These are phyloP conservation scores for Botrytis fabae DNA, from an alignment of 2,329 filamentous ascomycete genomes.

Conservation along the genomic window DNA sequence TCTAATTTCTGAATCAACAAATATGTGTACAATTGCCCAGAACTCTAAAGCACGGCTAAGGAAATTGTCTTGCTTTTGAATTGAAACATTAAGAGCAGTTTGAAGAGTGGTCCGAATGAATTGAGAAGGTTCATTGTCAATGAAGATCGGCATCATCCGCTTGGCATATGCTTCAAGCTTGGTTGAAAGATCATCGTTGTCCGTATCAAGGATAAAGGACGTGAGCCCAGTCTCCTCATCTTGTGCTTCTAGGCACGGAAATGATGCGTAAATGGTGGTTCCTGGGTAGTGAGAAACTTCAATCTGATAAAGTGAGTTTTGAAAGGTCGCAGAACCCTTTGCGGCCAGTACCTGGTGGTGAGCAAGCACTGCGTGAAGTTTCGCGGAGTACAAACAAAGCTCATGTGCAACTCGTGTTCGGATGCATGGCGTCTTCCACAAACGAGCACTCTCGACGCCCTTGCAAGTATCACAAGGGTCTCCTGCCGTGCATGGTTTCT, in stretches of 20 bases:
- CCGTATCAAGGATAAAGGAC: constrained; percentile 59
- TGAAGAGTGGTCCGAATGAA: constrained; percentile 61
- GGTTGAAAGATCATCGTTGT: constrained; percentile 58
- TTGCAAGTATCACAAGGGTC: constrained; percentile 63
- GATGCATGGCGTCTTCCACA: constrained; percentile 66
- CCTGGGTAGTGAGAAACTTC: constrained; percentile 60
- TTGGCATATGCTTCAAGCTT: constrained; percentile 63
- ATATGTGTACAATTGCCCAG: constrained; percentile 63
- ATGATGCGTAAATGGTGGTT: constrained; percentile 41
- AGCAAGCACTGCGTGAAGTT: constrained; percentile 62
- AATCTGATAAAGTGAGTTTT: constrained; percentile 48
- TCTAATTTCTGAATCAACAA: constrained; percentile 61
- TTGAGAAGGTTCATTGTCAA: constrained; percentile 58
- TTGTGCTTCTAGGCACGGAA: constrained; percentile 37
- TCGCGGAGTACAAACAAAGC: constrained; percentile 63
- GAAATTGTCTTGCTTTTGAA: constrained; percentile 52
- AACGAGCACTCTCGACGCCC: constrained; percentile 61
- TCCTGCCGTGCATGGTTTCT: constrained; percentile 66
- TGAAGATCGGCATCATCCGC: constrained; percentile 56
- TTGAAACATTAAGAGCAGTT: constrained; percentile 49
- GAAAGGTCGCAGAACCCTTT: constrained; percentile 52
- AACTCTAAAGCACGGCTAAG: constrained; percentile 61
- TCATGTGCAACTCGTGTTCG: constrained; percentile 62
- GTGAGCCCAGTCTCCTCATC: constrained; percentile 39
- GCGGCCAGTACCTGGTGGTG: constrained; percentile 59